These are phyloP conservation scores for Backusella westeae DNA, from an alignment of 192 early-diverging fungal species.

Conservation along the genomic window DNA sequence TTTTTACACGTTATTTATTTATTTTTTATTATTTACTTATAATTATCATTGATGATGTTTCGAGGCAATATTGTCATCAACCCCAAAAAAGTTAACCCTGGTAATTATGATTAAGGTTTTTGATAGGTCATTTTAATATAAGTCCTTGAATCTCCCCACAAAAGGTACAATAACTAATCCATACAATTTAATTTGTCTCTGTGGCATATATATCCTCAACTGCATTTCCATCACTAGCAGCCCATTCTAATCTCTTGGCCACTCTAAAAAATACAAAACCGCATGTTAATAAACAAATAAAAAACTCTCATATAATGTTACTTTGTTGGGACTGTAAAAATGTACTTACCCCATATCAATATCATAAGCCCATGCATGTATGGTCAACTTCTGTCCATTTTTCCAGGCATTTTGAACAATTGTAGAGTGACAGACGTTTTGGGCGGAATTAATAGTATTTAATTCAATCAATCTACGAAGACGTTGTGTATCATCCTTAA, in stretches of 20 bases:
- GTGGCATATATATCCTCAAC: slow-evolving; percentile 8
- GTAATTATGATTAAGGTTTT: neutral
- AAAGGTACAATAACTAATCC: neutral
- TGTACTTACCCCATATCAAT: slow-evolving; percentile 47
- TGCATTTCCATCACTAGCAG: neutral
- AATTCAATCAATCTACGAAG: slow-evolving; percentile 61
- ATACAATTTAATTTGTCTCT: neutral
- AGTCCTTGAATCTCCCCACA: neutral
- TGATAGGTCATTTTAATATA: neutral
- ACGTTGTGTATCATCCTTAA: slow-evolving; percentile 41
- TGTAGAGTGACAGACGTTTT: slow-evolving; percentile 69
- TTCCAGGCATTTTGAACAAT: slow-evolving; percentile 85
- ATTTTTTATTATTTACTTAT: neutral
- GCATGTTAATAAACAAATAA: neutral
- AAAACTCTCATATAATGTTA: neutral
- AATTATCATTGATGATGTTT: neutral
- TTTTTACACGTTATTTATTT: neutral
- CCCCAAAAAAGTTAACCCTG: neutral
- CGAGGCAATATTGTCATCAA: neutral
- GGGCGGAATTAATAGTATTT: slow-evolving; percentile 72
- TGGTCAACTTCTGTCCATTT: slow-evolving; percentile 64
- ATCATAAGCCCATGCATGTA: slow-evolving; percentile 77
- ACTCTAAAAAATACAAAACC: neutral
- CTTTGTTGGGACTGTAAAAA: neutral
- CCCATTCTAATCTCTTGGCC: slow-evolving; percentile 13